A percentile compares a stretch with the other conserved stretches of the same genome.
phyloP scores from a whole-genome alignment of 495 filamentous ascomycete species.

The Apodospora peruviana region DNA sequence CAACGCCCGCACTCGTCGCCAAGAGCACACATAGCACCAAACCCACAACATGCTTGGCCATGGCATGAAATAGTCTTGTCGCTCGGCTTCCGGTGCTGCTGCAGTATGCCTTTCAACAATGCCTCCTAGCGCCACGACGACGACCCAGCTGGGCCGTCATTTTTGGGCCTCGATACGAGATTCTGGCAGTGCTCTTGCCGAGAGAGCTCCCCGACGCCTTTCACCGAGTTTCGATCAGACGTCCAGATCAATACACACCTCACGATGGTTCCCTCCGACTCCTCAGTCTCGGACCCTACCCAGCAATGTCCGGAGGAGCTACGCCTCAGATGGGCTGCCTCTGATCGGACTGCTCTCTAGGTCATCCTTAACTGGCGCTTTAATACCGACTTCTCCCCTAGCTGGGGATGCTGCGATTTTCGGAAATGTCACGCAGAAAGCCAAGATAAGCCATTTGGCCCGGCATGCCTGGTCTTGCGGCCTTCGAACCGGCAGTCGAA shows the following conservation, averaged over 20 bases:
- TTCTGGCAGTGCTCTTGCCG: constrained; percentile 28
- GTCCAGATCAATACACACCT: constrained; percentile 18
- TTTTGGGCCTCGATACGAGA: constrained; percentile 40
- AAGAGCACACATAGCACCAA: not conserved
- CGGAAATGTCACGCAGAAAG: constrained; percentile 23
- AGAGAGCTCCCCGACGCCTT: constrained; percentile 25
- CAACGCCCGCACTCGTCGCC: not conserved
- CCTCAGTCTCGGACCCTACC: constrained; percentile 16
- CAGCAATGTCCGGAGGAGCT: constrained; percentile 33
- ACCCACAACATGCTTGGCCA: constrained; percentile 1
- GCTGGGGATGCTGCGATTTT: constrained; percentile 34
- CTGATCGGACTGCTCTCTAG: constrained; percentile 32
- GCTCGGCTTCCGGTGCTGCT: constrained; percentile 9
- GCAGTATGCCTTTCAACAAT: constrained; percentile 38
- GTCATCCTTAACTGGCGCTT: constrained; percentile 31
- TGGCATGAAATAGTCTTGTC: constrained; percentile 14
- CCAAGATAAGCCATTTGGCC: constrained; percentile 35
- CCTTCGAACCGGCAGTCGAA: constrained; percentile 23
- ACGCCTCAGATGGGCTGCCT: constrained; percentile 38
- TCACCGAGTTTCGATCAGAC: constrained; percentile 12
- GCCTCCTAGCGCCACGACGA: constrained; percentile 39
- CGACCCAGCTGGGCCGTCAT: constrained; percentile 40
- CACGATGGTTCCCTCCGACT: constrained; percentile 7
- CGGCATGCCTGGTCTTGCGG: constrained; percentile 28
- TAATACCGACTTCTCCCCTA: constrained; percentile 35